Percentiles rank a stretch among this genome's conserved stretches.
Evolutionary conservation across 495 filamentous ascomycete species (phyloP).

Genomic region (Penicillium cinerascens): DNA sequence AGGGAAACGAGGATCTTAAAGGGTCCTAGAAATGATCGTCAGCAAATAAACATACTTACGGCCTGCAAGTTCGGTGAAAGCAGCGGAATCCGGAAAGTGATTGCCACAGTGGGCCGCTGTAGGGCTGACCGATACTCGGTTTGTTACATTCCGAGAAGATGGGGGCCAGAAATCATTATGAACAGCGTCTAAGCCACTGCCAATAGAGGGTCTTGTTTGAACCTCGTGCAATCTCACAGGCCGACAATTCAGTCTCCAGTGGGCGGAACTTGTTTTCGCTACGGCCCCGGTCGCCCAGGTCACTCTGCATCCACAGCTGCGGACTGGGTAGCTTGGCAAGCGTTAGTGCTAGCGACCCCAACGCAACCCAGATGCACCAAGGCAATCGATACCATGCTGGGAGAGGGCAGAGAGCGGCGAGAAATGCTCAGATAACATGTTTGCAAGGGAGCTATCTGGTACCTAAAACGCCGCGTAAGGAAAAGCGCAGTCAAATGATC

Average conservation of each 20-base stretch:
- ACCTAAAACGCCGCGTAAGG: background rate
- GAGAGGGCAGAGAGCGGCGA: background rate
- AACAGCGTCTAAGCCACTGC: background rate
- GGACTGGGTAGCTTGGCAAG: background rate
- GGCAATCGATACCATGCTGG: background rate
- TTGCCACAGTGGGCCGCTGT: background rate
- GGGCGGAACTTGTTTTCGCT: background rate
- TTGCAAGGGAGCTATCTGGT: no score
- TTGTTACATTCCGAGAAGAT: background rate
- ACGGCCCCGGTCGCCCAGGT: background rate
- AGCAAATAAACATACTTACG: background rate
- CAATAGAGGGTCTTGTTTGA: background rate
- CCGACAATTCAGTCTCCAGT: no score
- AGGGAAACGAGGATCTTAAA: background rate
- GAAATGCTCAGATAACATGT: background rate
- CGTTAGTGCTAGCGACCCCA: background rate
- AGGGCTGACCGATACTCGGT: background rate
- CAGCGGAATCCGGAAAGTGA: background rate
- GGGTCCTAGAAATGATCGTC: background rate
- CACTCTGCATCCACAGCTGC: background rate
- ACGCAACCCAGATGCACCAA: background rate
- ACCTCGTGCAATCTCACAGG: background rate
- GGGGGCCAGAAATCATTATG: background rate
- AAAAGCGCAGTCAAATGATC: background rate
- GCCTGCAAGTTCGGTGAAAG: background rate